Evolutionary conservation across 129 eudicot species (phyloP).

Genomic region (Lactuca saligna): DNA sequence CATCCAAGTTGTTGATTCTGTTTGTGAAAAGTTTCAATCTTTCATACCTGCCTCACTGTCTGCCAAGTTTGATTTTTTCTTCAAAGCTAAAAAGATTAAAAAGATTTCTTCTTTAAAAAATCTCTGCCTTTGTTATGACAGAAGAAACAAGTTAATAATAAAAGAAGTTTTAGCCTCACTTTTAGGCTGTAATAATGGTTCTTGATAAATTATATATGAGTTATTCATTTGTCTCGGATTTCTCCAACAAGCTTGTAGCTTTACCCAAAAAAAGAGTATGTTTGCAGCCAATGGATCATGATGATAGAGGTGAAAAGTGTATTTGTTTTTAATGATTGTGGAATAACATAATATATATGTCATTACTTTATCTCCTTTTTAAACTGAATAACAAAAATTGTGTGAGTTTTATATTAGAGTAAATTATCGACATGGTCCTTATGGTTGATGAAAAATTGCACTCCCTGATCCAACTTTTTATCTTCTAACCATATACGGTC

Average conservation of each 20-base stretch:
- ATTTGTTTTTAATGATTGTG: slow-evolving; percentile 4
- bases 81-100: not conserved
- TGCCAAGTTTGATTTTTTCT: slow-evolving; percentile 3
- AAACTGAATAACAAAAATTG: no score
- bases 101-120: no score
- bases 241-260: slow-evolving; percentile 37
- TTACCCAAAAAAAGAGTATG: slow-evolving; percentile 19
- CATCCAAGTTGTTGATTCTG: slow-evolving; percentile 7
- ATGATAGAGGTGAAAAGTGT: slow-evolving; percentile 22
- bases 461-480: no score
- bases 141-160: no score
- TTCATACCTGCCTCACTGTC: not conserved
- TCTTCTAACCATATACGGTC: no score
- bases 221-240: slow-evolving; percentile 13
- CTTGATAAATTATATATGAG: not conserved
- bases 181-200: slow-evolving; percentile 26
- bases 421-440: no score
- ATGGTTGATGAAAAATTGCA: no score
- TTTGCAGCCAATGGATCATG: slow-evolving; percentile 36
- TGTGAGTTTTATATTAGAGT: no score
- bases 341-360: not conserved
- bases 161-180: slow-evolving; percentile 16
- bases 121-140: no score
- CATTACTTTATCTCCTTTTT: not conserved
- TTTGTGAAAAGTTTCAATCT: slow-evolving; percentile 19